Evolutionary conservation across 1,139 yeast species (phyloP).

Genomic region (Blastobotrys persicus): DNA sequence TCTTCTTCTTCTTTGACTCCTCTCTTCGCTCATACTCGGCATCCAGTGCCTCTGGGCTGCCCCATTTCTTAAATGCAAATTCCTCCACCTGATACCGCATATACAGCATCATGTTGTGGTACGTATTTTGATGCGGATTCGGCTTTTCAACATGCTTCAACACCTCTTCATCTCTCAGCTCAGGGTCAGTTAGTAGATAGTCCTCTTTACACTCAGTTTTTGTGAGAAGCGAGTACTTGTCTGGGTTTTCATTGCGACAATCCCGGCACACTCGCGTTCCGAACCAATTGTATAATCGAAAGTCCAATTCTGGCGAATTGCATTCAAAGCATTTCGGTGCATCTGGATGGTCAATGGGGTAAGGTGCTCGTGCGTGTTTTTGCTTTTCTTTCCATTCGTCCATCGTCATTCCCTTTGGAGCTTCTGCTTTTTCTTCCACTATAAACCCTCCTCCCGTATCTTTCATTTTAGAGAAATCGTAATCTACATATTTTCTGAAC

Average conservation of each 20-base stretch:
- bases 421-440: conserved; percentile 43
- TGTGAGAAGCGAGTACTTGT: conserved; percentile 84
- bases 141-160: conserved; percentile 83
- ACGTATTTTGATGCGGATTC: conserved; percentile 88
- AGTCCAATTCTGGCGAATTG: conserved; percentile 69
- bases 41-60: conserved; percentile 82
- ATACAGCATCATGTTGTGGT: conserved; percentile 88
- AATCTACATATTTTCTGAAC: conserved; percentile 72
- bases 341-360: conserved; percentile 49
- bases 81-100: conserved; percentile 88
- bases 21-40: conserved; percentile 89
- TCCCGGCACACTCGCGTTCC: conserved; percentile 71
- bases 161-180: conserved; percentile 64
- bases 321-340: conserved; percentile 84
- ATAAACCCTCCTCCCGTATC: conserved; percentile 86
- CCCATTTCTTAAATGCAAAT: conserved; percentile 94
- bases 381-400: conserved; percentile 80
- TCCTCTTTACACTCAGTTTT: conserved; percentile 95
- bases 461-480: conserved; percentile 84
- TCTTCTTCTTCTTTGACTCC: conserved; percentile 62
- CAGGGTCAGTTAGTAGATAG: conserved; percentile 89
- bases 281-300: conserved; percentile 65
- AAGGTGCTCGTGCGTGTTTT: conserved; percentile 25
- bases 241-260: conserved; percentile 72
- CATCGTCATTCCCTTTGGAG: conserved; percentile 47